Evolutionary conservation across 371 early-diverging fungal genomes (phyloP).

Genomic region (Mortierella sp.): DNA sequence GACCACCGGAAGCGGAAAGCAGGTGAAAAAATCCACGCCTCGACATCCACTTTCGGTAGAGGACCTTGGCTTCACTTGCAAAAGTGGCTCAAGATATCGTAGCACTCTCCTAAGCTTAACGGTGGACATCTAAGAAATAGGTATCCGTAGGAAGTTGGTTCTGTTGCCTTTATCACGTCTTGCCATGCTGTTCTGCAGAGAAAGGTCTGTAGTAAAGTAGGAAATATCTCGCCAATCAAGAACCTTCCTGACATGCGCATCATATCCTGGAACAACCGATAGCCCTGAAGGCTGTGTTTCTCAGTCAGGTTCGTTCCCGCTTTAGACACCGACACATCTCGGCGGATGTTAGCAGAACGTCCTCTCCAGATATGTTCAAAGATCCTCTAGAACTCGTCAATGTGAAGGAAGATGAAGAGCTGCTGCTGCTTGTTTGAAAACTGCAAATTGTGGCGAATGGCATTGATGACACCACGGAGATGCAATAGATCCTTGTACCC

Average conservation of each 20-base stretch:
- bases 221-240: constrained; percentile 19
- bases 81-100: constrained; percentile 19
- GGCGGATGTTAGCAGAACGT: too few species aligned
- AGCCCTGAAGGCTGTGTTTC: too few species aligned
- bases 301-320: too few species aligned
- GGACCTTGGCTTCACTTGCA: constrained; percentile 1
- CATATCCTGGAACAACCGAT: constrained; percentile 30
- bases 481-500: too few species aligned
- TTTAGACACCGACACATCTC: neutral
- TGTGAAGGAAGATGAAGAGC: constrained; percentile 41
- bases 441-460: too few species aligned
- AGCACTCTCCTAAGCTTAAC: constrained; percentile 27
- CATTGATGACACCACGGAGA: too few species aligned
- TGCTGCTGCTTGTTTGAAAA: too few species aligned
- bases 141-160: constrained; percentile 27
- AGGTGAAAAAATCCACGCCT: constrained; percentile 17
- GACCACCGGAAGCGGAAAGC: too few species aligned
- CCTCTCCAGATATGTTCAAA: too few species aligned
- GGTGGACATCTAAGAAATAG: constrained; percentile 29
- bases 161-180: constrained; percentile 14
- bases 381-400: constrained; percentile 39
- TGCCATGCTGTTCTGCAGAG: constrained; percentile 38
- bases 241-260: constrained; percentile 23
- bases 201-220: constrained; percentile 32
- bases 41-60: constrained; percentile 7